Evolutionary conservation across 345 rosid genomes (phyloP).

Genomic region (Excoecaria cochinchinensis): DNA sequence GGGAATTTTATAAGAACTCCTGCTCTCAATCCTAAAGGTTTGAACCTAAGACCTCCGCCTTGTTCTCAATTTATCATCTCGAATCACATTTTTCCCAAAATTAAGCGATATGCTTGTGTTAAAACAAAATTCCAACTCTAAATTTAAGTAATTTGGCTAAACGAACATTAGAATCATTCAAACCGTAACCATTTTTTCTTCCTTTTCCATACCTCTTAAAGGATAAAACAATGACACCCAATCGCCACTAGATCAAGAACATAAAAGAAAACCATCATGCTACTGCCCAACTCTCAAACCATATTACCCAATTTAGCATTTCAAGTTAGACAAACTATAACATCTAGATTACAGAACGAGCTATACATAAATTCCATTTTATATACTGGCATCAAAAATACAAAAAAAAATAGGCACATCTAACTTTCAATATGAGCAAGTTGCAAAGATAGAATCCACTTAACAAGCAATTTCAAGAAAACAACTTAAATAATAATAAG

Average conservation of each 20-base stretch:
- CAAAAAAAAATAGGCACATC: not conserved
- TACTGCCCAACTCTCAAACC: not conserved
- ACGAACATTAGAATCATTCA: not conserved
- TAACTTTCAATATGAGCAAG: not conserved
- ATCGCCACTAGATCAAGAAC: not conserved
- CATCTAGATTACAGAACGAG: not conserved
- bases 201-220: not conserved
- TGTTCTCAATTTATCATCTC: not conserved
- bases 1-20: not conserved
- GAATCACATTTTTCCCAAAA: not conserved
- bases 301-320: not conserved
- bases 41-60: not conserved
- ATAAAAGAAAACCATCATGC: too few species aligned
- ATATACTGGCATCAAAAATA: not conserved
- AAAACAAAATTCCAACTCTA: not conserved
- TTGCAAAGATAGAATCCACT: not conserved
- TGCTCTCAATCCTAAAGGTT: not conserved
- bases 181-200: not conserved
- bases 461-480: not conserved
- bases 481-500: not conserved
- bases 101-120: not conserved
- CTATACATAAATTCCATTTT: not conserved
- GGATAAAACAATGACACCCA: not conserved
- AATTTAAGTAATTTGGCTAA: not conserved
- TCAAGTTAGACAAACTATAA: not conserved